These are phyloP conservation scores for Syncephalastrum contaminatum DNA, from an alignment of 371 early-diverging fungal genomes.

Conservation along the genomic window DNA sequence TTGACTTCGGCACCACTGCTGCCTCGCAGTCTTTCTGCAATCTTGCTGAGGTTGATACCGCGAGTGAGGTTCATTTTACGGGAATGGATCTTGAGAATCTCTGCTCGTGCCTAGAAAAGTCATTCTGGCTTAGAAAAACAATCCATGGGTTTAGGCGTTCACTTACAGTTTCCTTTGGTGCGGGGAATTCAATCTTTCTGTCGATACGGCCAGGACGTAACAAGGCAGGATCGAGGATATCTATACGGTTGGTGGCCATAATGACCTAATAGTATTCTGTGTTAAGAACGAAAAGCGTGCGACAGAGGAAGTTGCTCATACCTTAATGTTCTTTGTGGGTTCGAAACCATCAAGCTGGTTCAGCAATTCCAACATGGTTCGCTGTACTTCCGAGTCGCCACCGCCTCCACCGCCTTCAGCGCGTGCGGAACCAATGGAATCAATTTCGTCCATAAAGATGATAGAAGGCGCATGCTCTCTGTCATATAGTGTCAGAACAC, in stretches of 20 bases:
- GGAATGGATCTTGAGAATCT: slow-evolving; percentile 99
- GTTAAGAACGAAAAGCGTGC: not conserved
- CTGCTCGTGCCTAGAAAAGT: slow-evolving; percentile 81
- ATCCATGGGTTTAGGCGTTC: slow-evolving; percentile 9
- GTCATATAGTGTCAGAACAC: slow-evolving; percentile 22
- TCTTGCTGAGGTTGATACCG: slow-evolving; percentile 97
- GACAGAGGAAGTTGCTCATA: not conserved
- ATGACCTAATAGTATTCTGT: slow-evolving; percentile 25
- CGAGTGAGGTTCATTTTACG: slow-evolving; percentile 98
- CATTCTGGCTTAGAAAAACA: not conserved
- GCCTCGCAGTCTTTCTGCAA: slow-evolving; percentile 99
- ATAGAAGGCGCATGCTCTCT: slow-evolving; percentile 97
- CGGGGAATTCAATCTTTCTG: slow-evolving; percentile 98
- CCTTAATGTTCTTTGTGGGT: slow-evolving; percentile 99
- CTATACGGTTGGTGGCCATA: slow-evolving; percentile 84
- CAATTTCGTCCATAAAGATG: slow-evolving; percentile 99
- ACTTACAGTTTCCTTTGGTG: slow-evolving; percentile 77
- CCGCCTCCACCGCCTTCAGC: slow-evolving; percentile 96
- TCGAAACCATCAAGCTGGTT: slow-evolving; percentile 99
- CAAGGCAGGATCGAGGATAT: slow-evolving; percentile 99
- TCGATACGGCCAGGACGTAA: slow-evolving; percentile 99
- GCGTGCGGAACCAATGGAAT: slow-evolving; percentile 99
- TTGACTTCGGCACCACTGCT: slow-evolving; percentile 83
- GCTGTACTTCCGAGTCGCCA: slow-evolving; percentile 98
- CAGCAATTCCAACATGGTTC: slow-evolving; percentile 99